Conservation (phyloP, 768 basidiomycete genomes). For the Lentinus brumalis region DNA sequence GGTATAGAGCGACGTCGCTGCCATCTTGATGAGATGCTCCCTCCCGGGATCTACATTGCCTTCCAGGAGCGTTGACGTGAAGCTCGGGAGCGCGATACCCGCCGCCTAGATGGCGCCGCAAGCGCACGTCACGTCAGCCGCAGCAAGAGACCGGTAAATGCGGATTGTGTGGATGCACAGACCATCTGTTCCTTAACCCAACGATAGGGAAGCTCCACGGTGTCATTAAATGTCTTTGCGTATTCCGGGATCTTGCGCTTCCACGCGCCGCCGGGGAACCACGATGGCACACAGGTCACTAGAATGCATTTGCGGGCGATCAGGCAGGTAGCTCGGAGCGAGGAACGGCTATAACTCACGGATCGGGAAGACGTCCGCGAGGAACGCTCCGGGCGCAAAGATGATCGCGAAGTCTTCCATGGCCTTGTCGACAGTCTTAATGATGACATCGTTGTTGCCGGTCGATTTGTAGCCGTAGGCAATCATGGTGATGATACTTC, state of each 20-base stretch:
- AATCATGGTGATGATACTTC: conserved; percentile 30
- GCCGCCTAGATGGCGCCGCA: conserved; percentile 13
- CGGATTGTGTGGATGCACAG: background rate
- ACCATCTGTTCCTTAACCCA: conserved; percentile 37
- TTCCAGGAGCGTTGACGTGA: conserved; percentile 20
- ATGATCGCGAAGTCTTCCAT: conserved; percentile 26
- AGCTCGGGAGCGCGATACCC: conserved; percentile 22
- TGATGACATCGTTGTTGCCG: conserved; percentile 26
- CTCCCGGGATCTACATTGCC: conserved; percentile 1
- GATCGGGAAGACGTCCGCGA: conserved; percentile 34
- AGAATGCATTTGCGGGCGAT: background rate
- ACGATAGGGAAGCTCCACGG: conserved; percentile 32
- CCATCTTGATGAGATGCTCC: conserved; percentile 20
- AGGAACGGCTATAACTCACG: conserved; percentile 25
- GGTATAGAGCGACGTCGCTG: conserved; percentile 17
- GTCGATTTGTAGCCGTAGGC: conserved; percentile 31
- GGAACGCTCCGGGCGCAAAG: conserved; percentile 36
- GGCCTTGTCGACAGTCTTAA: conserved; percentile 29
- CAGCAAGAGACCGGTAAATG: background rate
- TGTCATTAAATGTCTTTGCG: conserved; percentile 18
- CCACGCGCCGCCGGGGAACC: conserved; percentile 43
- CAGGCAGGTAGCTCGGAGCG: background rate
- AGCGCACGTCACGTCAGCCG: background rate
- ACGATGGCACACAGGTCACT: conserved; percentile 41
- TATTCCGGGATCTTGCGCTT: conserved; percentile 33